Evolutionary conservation across 225 moss, liverwort and hornwort species (phyloP).

Genomic region (Anthoceros angustus): DNA sequence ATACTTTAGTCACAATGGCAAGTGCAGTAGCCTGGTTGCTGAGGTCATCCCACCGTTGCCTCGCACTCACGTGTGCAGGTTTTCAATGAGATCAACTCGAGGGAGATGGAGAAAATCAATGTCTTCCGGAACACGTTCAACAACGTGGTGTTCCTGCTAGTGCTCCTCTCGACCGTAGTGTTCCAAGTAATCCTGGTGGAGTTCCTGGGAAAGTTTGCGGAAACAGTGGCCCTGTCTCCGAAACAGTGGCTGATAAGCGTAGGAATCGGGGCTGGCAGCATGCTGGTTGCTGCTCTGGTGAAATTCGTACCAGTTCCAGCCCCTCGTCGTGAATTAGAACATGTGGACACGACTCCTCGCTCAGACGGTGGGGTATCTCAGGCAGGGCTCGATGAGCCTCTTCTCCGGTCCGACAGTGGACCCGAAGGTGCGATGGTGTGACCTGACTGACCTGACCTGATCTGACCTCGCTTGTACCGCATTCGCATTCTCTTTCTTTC

Average conservation of each 20-base stretch:
- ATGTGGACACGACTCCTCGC: background rate
- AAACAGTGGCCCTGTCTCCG: slow-evolving; percentile 3
- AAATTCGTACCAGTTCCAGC: slow-evolving; percentile 7
- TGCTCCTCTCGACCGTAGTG: slow-evolving; percentile 3
- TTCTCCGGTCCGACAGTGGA: background rate
- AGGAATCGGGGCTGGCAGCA: slow-evolving; percentile 3
- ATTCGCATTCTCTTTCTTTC: no score
- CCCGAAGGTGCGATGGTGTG: slow-evolving; percentile 5
- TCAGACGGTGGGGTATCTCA: background rate
- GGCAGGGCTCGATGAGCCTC: background rate
- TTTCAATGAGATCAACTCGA: slow-evolving; percentile 82
- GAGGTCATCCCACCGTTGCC: background rate
- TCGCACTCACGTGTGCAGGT: slow-evolving; percentile 25
- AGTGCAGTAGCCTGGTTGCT: background rate
- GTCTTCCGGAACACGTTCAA: slow-evolving; percentile 62
- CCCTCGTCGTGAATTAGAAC: background rate
- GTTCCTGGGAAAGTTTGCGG: slow-evolving; percentile 9
- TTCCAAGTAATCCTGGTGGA: slow-evolving; percentile 8
- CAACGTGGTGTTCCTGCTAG: slow-evolving; percentile 54
- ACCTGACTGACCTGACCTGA: background rate
- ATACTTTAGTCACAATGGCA: background rate
- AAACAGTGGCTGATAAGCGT: slow-evolving; percentile 4
- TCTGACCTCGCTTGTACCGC: no score
- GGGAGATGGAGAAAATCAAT: slow-evolving; percentile 90
- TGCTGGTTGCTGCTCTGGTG: slow-evolving; percentile 6